phyloP scores from a whole-genome alignment of 495 filamentous ascomycete genomes.

The Thermochaetoides thermophila region DNA sequence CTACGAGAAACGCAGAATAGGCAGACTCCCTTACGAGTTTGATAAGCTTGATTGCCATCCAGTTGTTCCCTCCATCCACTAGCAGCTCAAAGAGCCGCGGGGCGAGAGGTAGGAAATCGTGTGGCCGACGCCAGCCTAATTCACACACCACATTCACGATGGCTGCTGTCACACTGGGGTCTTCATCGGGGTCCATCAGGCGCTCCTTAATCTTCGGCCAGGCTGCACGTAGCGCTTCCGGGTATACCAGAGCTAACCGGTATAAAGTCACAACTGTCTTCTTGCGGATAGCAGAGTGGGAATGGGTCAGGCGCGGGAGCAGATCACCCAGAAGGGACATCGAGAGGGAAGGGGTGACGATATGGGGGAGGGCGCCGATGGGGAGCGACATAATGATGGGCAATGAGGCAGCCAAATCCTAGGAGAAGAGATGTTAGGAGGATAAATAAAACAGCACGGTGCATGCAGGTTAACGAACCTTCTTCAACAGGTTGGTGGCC shows the following conservation, averaged over 20 bases:
- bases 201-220: constrained; percentile 96
- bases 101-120: constrained; percentile 84
- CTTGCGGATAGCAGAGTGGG: constrained; percentile 69
- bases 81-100: constrained; percentile 83
- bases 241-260: constrained; percentile 81
- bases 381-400: constrained; percentile 69
- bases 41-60: constrained; percentile 99
- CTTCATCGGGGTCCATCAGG: constrained; percentile 78
- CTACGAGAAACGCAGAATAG: neutral
- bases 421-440: neutral
- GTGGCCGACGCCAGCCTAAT: constrained; percentile 80
- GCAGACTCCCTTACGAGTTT: constrained; percentile 63
- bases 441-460: no score
- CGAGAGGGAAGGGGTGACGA: constrained; percentile 80
- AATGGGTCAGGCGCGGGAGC: constrained; percentile 72
- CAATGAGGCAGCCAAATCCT: constrained; percentile 69
- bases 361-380: constrained; percentile 73
- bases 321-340: constrained; percentile 77
- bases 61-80: constrained; percentile 90
- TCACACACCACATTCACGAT: constrained; percentile 96
- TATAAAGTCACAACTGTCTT: constrained; percentile 92
- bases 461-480: constrained; percentile 36
- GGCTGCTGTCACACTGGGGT: constrained; percentile 85
- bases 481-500: constrained; percentile 92
- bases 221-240: constrained; percentile 76